Evolutionary conservation across 257 asterid genomes (phyloP).

Genomic region (Avicennia marina): DNA sequence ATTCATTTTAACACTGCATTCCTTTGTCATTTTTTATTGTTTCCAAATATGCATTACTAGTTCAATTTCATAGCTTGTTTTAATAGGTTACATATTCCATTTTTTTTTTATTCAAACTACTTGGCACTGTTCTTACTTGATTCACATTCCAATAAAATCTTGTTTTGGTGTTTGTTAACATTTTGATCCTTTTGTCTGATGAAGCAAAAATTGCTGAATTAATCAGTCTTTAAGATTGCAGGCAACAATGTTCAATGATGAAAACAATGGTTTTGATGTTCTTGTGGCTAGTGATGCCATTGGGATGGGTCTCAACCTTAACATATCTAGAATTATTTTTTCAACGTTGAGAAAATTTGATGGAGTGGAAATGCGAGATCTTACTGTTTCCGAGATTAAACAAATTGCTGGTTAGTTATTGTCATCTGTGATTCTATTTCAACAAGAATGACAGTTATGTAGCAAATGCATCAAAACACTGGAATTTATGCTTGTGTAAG

Average conservation of each 20-base stretch:
- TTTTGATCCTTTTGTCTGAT: conserved; percentile 13
- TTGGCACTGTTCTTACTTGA: conserved; percentile 5
- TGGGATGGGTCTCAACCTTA: conserved; percentile 99
- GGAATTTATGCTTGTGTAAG: no score
- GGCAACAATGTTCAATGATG: conserved; percentile 97
- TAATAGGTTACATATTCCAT: no score
- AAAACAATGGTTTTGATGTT: conserved; percentile 71
- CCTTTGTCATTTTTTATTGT: neutral
- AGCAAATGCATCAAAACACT: no score
- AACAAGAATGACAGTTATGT: conserved; percentile 4
- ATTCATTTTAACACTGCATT: neutral
- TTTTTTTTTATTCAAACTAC: conserved; percentile 4
- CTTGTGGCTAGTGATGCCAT: conserved; percentile 98
- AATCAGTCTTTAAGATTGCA: conserved; percentile 61
- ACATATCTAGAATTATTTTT: conserved; percentile 86
- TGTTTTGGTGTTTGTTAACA: no score
- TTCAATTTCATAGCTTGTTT: neutral
- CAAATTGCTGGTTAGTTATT: conserved; percentile 81
- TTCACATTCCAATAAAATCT: no score
- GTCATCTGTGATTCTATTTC: conserved; percentile 1
- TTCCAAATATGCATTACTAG: neutral
- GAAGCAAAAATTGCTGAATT: conserved; percentile 35
- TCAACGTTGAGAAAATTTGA: conserved; percentile 77
- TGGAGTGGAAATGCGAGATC: conserved; percentile 67
- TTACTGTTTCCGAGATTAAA: conserved; percentile 83